Conservation (phyloP, 768 basidiomycete genomes). For the Tricholoma matsutake region DNA sequence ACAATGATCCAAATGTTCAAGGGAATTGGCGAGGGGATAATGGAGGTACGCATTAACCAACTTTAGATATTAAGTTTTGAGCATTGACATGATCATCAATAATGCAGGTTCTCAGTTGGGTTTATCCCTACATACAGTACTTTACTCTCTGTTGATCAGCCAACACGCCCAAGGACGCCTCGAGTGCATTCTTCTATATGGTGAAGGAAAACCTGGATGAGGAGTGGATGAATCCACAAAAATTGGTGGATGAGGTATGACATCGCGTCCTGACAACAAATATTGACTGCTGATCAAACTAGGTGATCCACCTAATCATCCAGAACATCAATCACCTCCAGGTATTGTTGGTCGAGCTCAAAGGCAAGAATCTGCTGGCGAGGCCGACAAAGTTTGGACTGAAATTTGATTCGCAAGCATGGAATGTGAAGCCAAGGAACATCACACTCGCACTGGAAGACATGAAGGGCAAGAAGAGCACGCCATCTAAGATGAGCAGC, state of each 20-base stretch:
- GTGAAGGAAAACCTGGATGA: background rate
- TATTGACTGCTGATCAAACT: background rate
- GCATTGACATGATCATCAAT: too few species aligned
- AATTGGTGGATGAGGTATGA: background rate
- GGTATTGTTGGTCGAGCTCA: background rate
- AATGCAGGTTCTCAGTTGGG: too few species aligned
- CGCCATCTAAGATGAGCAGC: background rate
- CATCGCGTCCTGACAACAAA: background rate
- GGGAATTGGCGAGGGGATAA: too few species aligned
- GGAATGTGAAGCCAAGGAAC: too few species aligned
- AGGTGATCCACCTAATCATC: background rate
- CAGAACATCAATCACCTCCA: background rate
- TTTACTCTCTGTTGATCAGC: too few species aligned
- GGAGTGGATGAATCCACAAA: too few species aligned
- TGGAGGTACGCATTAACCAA: too few species aligned
- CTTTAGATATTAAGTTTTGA: too few species aligned
- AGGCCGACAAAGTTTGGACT: background rate
- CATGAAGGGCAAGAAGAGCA: background rate
- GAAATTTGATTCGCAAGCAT: background rate
- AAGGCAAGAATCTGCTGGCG: background rate
- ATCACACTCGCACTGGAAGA: too few species aligned
- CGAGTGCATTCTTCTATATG: background rate
- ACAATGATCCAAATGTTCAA: too few species aligned
- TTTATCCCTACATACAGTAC: too few species aligned
- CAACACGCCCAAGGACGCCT: background rate